Evolutionary conservation across 352 stramenopile genomes (phyloP), one percentile per base, ranked within the genome.

Genomic region (Blastocystis sp.): DNA sequence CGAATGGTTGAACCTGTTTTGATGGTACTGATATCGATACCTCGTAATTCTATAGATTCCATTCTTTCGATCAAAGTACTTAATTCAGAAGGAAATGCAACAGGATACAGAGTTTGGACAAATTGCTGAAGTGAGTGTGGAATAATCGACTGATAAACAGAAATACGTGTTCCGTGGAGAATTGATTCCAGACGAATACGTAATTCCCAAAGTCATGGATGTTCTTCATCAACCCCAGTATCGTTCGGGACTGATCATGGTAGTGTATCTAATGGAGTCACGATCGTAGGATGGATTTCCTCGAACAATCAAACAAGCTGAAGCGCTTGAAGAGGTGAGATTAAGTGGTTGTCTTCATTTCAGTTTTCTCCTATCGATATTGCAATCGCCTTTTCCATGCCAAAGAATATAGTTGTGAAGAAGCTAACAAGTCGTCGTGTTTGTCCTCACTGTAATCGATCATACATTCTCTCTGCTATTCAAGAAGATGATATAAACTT

Each of bases 1-100:
- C 61, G 61, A 46, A 39, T 73, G 12, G 61, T 73, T 37, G 61
- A 16, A 39, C 61, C 61, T 9, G 61, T 73, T 19, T 39, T 73
- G 16, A 16, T 73, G 16, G 61, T 73, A 14, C n/a, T 9, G 0
- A 73, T 39, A 19, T 0, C 7, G 0, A 24, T 27, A 19, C 27
- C 61, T 0, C 0, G n/a, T 46, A 6, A 73, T 73, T n/a, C 4
- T 9, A n/a, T 37, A 73, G 61, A 73, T 73, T n/a, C 61, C 61
- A 39, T 49, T 39, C 5, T 73, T 73, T 46, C 61, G 61, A 14
- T 73, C 61, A 7, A 73, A 73, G 32, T 73, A 73, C 24, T 6
- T 73, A 0, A 73, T 73, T 73, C 61, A 73, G 51, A 73, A 73
- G 61, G 61, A 73, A n/a, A 73, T 73, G 61, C 61, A 73, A 73